phyloP scores from a whole-genome alignment of 306 rosid species.

The Carpinus viminea region DNA sequence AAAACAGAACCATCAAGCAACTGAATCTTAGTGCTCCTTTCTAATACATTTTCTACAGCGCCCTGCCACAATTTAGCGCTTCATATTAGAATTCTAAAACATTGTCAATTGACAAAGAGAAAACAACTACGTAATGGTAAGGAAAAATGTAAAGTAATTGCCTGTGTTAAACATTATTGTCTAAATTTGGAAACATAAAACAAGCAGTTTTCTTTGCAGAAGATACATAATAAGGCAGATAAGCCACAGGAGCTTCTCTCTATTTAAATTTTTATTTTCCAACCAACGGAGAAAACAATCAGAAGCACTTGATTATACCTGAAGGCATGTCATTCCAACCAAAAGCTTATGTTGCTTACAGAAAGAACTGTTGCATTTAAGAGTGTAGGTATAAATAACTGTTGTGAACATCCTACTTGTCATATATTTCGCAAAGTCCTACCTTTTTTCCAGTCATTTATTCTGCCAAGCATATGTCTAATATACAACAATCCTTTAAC shows the following conservation, averaged over 20 bases:
- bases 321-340: neutral
- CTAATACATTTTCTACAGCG: conserved; percentile 81
- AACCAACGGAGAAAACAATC: neutral
- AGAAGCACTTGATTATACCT: neutral
- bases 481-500: too few species aligned
- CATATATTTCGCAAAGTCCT: neutral
- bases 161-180: neutral
- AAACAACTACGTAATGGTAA: neutral
- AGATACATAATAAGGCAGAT: neutral
- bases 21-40: conserved; percentile 75
- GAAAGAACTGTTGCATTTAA: neutral
- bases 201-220: neutral
- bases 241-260: neutral
- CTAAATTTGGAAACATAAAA: neutral
- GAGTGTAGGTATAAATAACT: neutral
- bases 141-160: neutral
- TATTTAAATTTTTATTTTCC: neutral
- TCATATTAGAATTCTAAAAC: neutral
- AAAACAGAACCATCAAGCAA: conserved; percentile 70
- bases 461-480: too few species aligned
- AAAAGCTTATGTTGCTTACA: neutral
- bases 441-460: neutral
- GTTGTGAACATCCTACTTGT: neutral
- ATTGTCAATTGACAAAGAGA: neutral
- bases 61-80: conserved; percentile 57